Evolutionary conservation across 73 alveolate genomes (phyloP), one percentile per base, ranked within the genome.

Genomic region (Stentor roeselii): DNA sequence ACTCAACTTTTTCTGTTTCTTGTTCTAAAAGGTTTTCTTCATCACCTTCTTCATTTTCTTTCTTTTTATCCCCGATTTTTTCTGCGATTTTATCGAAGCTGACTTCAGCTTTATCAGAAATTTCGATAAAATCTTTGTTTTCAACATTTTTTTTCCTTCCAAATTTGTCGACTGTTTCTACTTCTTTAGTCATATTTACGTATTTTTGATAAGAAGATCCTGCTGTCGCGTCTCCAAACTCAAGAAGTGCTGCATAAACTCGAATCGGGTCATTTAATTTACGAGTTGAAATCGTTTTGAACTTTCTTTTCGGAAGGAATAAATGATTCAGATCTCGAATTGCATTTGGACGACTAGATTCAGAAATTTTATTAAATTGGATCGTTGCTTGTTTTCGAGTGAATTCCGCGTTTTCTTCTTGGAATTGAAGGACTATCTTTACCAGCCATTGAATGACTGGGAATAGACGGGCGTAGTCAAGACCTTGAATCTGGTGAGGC

Each of bases 391-490:
- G 92, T 87, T 92, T 95, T 92, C 90, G 94, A 86, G 90, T 97
- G 88, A 89, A 84, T 37, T 90, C 97, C 78, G 92, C 92, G 86
- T 97, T 93, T 86, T 94, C 96, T 90, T 91, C 98, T 93, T 95
- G 90, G 42, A 92, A 85, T 82, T 95, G 98, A 84, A 93, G 82
- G 82, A 97, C 95, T 85, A 90, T 88, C 87, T 96, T 92, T 61
- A 95, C 91, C 11, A 97, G 95, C 99, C 99, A 97, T 88, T 91
- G 91, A 36, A 97, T 80, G 11, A 92, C 92, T 36, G 98, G 98
- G 88, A 90, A 92, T 27, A 96, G 87, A 30, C 92, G 93, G 36
- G 90, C 86, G 84, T 93, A 96, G 87, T 96, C 99, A 41, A 95
- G 92, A 76, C 99, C 99, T 85, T 93, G 93, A 58, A 97, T 95